Base-by-base conservation (phyloP, 2,329 filamentous ascomycete genomes). In the Trichoderma hamatum region DNA sequence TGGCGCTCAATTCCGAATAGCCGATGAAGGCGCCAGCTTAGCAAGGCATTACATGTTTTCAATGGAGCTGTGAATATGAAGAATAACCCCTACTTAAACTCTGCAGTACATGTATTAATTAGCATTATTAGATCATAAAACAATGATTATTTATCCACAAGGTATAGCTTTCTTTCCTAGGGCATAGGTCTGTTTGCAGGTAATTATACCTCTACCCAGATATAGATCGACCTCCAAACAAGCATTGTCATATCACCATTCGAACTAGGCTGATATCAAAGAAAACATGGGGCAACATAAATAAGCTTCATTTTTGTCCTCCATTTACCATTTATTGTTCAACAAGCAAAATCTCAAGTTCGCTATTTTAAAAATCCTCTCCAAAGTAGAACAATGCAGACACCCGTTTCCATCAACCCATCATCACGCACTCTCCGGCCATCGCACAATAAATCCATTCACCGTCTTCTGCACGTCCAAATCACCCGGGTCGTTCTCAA, bases 401-500 rank as follows among this genome's bases (percentile, higher is more conserved):
- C 21, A 39, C 13, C 54, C 46, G 34, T 39, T 39, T 51, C 54
- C 51, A 55, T 10, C 1, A 56, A 2, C 49, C 32, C 36, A 14
- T 21, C n/a, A 46, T 61, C 55, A 67, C 10, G n/a, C 77, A 59
- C 77, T 76, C 67, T 77, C 78, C 0, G 85, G 82, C 92, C 92
- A 96, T 70, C 83, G 83, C 72, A 96, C 79, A 70, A 89, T 85
- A 79, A 92, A 96, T 24, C 92, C 92, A 74, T 90, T 94, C 9
- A 96, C 93, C 9, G 92, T 97, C 78, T 92, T 90, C 72, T 93
- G 87, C 69, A 97, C 83, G 72, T 89, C 86, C 80, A 95, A 88
- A 79, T 97, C 93, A 46, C 95, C 95, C 19, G 90, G 91, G 77
- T 97, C 94, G 73, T 94, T 86, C 75, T 94, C 92, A 80, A 98